These are phyloP conservation scores for Sugiyamaella castrensis DNA, from an alignment of 1,139 yeast species.

Conservation along the genomic window DNA sequence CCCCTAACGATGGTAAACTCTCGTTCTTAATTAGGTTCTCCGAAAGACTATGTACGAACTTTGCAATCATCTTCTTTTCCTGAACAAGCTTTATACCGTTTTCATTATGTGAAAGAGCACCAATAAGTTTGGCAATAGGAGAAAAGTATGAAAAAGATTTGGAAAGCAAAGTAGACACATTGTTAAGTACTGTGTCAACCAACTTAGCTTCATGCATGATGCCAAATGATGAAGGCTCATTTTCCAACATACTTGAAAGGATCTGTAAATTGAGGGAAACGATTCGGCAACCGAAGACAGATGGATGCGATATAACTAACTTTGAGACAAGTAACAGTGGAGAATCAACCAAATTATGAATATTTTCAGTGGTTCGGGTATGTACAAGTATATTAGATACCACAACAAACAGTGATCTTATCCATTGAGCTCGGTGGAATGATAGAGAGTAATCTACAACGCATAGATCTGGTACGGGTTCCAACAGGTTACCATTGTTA, in stretches of 20 bases:
- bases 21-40: constrained; percentile 25
- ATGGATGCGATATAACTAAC: constrained; percentile 55
- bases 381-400: constrained; percentile 63
- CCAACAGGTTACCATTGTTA: too few species aligned
- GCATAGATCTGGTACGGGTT: constrained; percentile 44
- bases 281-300: constrained; percentile 67
- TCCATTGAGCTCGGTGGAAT: constrained; percentile 57
- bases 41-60: constrained; percentile 22
- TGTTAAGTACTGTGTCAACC: constrained; percentile 58
- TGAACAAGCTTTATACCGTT: constrained; percentile 57
- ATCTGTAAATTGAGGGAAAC: constrained; percentile 63
- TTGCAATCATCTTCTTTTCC: constrained; percentile 21
- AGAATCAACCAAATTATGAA: constrained; percentile 83
- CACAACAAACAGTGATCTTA: constrained; percentile 51
- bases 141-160: constrained; percentile 55
- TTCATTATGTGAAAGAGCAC: constrained; percentile 77
- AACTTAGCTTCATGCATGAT: constrained; percentile 77
- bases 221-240: constrained; percentile 86
- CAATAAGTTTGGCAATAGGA: constrained; percentile 71
- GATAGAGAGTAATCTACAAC: constrained; percentile 58
- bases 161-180: constrained; percentile 50
- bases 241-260: constrained; percentile 72
- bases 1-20: constrained; percentile 56
- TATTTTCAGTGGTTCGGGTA: constrained; percentile 72
- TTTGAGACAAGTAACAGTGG: constrained; percentile 63